Base-by-base conservation (phyloP, 441 rosid species). In the Populus tomentosa region DNA sequence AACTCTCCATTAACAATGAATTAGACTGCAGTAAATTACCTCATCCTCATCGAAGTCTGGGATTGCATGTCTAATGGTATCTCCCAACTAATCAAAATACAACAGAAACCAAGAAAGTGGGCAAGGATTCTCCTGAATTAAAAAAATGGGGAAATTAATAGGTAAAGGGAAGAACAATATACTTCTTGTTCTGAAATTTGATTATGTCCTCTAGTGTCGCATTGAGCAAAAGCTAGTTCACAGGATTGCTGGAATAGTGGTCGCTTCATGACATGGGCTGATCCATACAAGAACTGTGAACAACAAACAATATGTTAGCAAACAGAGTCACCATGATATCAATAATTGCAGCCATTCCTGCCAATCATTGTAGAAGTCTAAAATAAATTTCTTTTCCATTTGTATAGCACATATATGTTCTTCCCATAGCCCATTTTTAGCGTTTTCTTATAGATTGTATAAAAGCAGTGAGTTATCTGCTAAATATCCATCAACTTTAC, bases 231-330 rank as follows among this genome's bases (percentile, higher is more conserved):
- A 20, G 91, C 90, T 77, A 77, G 81, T 59, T 90, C 97, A 79
- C 98, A 91, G 73, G 89, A 85, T 84, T 84, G 90, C 78, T 80
- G 80, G 82, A 95, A 95, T 46, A 79, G 77, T 0, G 95, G 97
- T 72, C 77, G 94, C 69, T 80, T 90, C 89, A 87, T 81, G 79
- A 95, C 90, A 62, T 92, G 90, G 64, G 89, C 95, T 40, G 95
- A 90, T 40, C 90, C 94, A 85, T 80, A 94, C 82, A 95, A 85
- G 87, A 88, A 94, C 98, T 95, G 91, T 87, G 80, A 80, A 90
- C 83, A 78, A 78, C 75, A 70, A 73, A 65, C 53, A 26, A 73
- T 32, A 56, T 26, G 42, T 30, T 21, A 20, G 71, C 3, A 14
- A 40, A 10, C 28, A 35, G 40, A 36, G 67, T 62, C 50, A 62